Conservation (phyloP, 1,284 basidiomycete genomes). For the Papiliotrema nemorosa region DNA sequence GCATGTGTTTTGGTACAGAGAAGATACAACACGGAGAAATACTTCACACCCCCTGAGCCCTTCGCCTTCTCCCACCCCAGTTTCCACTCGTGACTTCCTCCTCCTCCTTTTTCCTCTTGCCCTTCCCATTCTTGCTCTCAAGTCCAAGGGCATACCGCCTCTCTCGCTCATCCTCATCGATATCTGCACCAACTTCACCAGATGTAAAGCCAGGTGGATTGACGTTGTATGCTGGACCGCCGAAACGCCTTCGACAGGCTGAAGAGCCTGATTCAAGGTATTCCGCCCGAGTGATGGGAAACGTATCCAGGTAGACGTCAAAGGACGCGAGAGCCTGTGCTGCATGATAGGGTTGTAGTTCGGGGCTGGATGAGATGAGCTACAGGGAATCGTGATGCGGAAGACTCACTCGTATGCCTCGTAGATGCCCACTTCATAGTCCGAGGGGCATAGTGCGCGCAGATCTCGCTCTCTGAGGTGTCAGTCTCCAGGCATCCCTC, state of each 20-base stretch:
- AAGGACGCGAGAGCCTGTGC: slow-evolving; percentile 61
- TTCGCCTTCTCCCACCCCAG: slow-evolving; percentile 41
- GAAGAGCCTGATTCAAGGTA: slow-evolving; percentile 75
- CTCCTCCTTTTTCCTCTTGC: slow-evolving; percentile 28
- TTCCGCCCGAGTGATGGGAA: slow-evolving; percentile 68
- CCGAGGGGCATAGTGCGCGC: slow-evolving; percentile 70
- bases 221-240: slow-evolving; percentile 38
- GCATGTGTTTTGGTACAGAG: too few relatives aligned
- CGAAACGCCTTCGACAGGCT: slow-evolving; percentile 56
- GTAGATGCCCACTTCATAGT: slow-evolving; percentile 68
- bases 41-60: slow-evolving; percentile 7
- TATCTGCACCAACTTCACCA: slow-evolving; percentile 23
- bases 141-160: slow-evolving; percentile 39
- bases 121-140: slow-evolving; percentile 28
- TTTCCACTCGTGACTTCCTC: slow-evolving; percentile 45
- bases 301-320: slow-evolving; percentile 55
- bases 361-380: slow-evolving; percentile 56
- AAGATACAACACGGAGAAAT: too few relatives aligned
- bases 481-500: not conserved
- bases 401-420: slow-evolving; percentile 65
- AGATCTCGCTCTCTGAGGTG: slow-evolving; percentile 58
- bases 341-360: slow-evolving; percentile 66
- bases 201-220: slow-evolving; percentile 36
- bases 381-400: slow-evolving; percentile 30
- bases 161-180: slow-evolving; percentile 41